Evolutionary conservation across 345 rosid species (phyloP).

Genomic region (Syzygium aqueum): DNA sequence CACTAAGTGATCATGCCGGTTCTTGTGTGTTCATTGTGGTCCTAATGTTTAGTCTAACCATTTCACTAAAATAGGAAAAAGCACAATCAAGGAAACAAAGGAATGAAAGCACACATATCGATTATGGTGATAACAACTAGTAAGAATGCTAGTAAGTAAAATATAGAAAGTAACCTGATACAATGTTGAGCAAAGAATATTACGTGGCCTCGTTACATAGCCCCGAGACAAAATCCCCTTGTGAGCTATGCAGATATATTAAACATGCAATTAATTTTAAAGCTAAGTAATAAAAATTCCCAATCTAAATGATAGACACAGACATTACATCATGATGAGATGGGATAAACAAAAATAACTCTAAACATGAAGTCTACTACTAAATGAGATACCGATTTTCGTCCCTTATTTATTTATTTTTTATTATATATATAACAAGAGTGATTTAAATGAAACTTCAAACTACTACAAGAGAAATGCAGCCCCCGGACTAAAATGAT

Average conservation of each 20-base stretch:
- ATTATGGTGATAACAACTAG: background rate
- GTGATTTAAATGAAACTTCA: background rate
- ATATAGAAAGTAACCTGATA: background rate
- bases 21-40: background rate
- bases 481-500: background rate
- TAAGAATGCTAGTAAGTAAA: background rate
- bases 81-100: background rate
- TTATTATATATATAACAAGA: background rate
- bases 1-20: background rate
- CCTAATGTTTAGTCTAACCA: background rate
- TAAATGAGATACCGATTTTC: too few species aligned
- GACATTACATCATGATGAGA: background rate
- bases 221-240: background rate
- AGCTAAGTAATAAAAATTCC: background rate
- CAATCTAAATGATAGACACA: background rate
- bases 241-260: too few species aligned
- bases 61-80: background rate
- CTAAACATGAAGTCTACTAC: too few species aligned
- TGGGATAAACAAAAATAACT: background rate
- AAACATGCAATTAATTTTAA: too few species aligned
- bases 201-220: background rate
- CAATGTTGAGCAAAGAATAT: background rate
- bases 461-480: background rate
- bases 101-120: background rate
- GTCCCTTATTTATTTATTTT: too few species aligned